A percentile compares a stretch with the other conserved stretches of the same genome.
Evolutionary conservation across 1,139 yeast species (phyloP).

Genomic region (Protomyces inouyei): DNA sequence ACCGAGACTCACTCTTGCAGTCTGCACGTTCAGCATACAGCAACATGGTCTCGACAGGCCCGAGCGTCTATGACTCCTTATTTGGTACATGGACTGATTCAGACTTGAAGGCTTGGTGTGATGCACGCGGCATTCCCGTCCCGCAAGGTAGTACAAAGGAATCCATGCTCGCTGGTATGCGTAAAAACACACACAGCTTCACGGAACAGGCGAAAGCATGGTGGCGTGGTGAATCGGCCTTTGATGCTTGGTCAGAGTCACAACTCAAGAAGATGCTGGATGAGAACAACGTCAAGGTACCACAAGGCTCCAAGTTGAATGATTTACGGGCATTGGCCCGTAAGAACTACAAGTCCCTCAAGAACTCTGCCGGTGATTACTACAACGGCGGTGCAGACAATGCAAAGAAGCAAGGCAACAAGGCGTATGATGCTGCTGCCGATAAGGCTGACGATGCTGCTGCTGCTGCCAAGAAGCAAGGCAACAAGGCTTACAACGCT

Average conservation of each 20-base stretch:
- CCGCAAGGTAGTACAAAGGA: slow-evolving; percentile 41
- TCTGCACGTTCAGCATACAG: slow-evolving; percentile 43
- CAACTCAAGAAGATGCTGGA: slow-evolving; percentile 49
- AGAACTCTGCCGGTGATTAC: slow-evolving; percentile 22
- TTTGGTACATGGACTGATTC: slow-evolving; percentile 49
- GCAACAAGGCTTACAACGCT: not conserved
- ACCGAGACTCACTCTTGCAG: slow-evolving; percentile 37
- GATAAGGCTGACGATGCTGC: slow-evolving; percentile 33
- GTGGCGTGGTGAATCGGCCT: slow-evolving; percentile 29
- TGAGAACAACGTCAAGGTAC: slow-evolving; percentile 44
- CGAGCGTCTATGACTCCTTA: slow-evolving; percentile 44
- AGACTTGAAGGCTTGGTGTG: slow-evolving; percentile 49
- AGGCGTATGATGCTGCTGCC: not conserved
- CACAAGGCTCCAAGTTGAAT: slow-evolving; percentile 40
- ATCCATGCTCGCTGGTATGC: slow-evolving; percentile 43
- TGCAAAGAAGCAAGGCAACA: not conserved
- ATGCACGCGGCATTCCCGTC: slow-evolving; percentile 44
- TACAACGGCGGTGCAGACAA: slow-evolving; percentile 15
- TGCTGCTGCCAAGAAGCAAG: not conserved
- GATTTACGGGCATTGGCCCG: slow-evolving; percentile 33
- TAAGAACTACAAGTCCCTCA: slow-evolving; percentile 25
- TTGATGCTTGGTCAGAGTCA: slow-evolving; percentile 48
- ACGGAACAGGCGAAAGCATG: slow-evolving; percentile 30
- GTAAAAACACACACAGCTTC: slow-evolving; percentile 38
- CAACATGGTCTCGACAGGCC: slow-evolving; percentile 39